phyloP scores from a whole-genome alignment of 371 early-diverging fungal genomes.

The Rhizopus stolonifer region DNA sequence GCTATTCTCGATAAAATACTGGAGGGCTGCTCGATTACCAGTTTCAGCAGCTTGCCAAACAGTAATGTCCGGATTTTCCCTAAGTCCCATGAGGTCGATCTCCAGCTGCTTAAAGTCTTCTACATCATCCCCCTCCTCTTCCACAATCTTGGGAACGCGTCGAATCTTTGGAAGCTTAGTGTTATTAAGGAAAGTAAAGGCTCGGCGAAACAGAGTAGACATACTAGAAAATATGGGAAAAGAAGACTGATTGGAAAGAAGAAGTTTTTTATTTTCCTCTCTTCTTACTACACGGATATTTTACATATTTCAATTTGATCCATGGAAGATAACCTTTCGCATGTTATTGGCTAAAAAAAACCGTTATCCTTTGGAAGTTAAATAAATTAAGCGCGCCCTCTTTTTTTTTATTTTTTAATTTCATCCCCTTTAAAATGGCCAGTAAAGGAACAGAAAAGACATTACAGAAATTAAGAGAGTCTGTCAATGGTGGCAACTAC shows the following conservation, averaged over 20 bases:
- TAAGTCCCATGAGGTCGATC: neutral
- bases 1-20: constrained; percentile 14
- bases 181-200: constrained; percentile 24
- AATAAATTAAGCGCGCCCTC: neutral
- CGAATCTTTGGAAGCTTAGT: constrained; percentile 22
- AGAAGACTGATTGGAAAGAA: no score
- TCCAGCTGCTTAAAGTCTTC: neutral
- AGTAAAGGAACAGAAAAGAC: constrained; percentile 71
- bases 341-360: no score
- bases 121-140: no score
- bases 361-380: no score
- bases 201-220: constrained; percentile 24
- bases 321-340: no score
- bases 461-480: constrained; percentile 65
- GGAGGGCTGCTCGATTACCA: constrained; percentile 16
- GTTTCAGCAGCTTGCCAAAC: constrained; percentile 33
- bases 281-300: neutral
- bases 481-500: constrained; percentile 79
- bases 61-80: constrained; percentile 13
- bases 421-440: constrained; percentile 24
- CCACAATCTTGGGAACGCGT: no score
- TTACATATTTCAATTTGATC: neutral
- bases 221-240: constrained; percentile 5
- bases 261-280: no score
- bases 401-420: constrained; percentile 3